Evolutionary conservation across 805 yeast genomes (phyloP), one percentile per base, ranked within the genome.

Genomic region (Lipomyces japonicus): DNA sequence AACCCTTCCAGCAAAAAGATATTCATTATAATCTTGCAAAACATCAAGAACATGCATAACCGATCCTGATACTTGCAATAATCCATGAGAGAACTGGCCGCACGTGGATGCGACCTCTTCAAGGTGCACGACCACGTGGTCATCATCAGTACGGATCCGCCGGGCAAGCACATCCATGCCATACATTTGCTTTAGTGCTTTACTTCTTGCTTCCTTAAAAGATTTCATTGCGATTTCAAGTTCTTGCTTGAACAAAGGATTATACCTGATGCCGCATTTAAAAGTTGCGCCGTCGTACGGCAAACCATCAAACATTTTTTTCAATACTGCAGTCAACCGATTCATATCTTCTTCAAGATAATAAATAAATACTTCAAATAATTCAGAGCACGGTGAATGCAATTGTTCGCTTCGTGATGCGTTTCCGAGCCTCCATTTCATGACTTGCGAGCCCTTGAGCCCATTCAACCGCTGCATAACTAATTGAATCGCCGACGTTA

Each of bases 21-120:
- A 39, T 10, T 59, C 46, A 2, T 61, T 70, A 53, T 72, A 77
- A 4, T 71, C 69, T 12, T 70, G 72, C 25, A 80, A 63, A 5
- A 22, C 34, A 14, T 39, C 39, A 18, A 54, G 37, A 5, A 71
- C 55, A 10, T 68, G 67, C 19, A 34, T 21, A 44, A 86, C 65
- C 53, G 82, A 87, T 30, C 71, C 71, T 1, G 86, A 78, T 58
- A 79, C 79, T 46, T 82, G 78, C 2, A 79, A 75, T 31, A 87
- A 62, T 22, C 84, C 71, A 31, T 81, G 76, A 1, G 90, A 74
- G 62, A 86, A 86, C 63, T 86, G 84, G 1, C 90, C 91, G 69
- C 93, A 85, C 42, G 85, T 77, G 1, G 95, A 95, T 1, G 90
- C 85, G 3, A 86, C 82, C 55, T 84, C 90, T 66, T 86, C 95